Base-by-base conservation (phyloP, 2,329 filamentous ascomycete genomes). In the Ascochyta lentis region DNA sequence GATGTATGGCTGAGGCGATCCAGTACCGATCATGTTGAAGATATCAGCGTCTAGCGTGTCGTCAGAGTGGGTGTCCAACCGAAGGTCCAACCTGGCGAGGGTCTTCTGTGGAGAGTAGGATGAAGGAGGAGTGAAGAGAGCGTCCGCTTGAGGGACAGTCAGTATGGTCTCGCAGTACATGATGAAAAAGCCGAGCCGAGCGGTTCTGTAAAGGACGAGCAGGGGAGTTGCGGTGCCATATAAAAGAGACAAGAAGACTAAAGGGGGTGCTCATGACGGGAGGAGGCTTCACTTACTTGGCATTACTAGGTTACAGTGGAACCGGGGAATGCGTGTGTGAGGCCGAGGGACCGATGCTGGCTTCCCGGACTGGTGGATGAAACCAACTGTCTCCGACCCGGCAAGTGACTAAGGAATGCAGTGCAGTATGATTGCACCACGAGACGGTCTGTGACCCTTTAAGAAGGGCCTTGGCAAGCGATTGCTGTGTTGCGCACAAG, bases 1-100 rank as follows among this genome's bases (percentile, higher is more conserved):
- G 77, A 90, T 89, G 76, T 82, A 89, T 49, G 85, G 83, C 69
- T 82, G 80, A 56, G 78, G 77, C 60, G 80, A 81, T 68, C 81
- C 81, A 69, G 82, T 81, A 68, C 83, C 80, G 64, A 80, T 80
- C 83, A 86, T 86, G 61, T 68, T 76, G 69, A 78, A 78, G 48
- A 78, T 76, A 64, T 77, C 76, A 59, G 71, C 69, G 68, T 77
- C 76, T 69, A 79, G 65, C 49, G 66, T 71, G 68, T 77, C 73
- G 72, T 78, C 76, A 68, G 75, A 75, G 63, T 63, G 66, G 31
- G 69, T 66, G 59, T 74, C 73, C 59, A 74, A 65, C 61, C 70
- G 68, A 63, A 71, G 69, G 63, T 76, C 73, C 64, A 73, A 67
- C 67, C 72, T 70, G 45, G 70, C 66, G 58, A 72, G 64, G 56